Base-by-base conservation (phyloP, 768 basidiomycete species). In the Lactarius hatsudake region DNA sequence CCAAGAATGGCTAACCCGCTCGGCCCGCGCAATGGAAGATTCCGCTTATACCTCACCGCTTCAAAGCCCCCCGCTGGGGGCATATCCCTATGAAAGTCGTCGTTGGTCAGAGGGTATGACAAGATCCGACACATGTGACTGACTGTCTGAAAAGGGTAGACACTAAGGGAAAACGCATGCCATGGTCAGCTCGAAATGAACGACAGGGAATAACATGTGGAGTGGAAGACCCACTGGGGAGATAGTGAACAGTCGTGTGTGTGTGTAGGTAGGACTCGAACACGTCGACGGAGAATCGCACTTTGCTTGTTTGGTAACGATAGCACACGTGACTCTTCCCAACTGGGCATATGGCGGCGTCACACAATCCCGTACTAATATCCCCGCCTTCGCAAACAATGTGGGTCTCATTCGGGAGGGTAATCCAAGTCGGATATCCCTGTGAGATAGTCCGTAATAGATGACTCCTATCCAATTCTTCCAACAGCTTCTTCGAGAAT, bases 21-120 rank as follows among this genome's bases (percentile, higher is more conserved):
- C 62, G 93, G 94, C 2, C 93, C 93, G 66, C 91, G 86, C 75
- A 93, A 81, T 56, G 96, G 95, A 57, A 98, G 86, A 78, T 96
- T 96, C 72, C 96, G 91, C 78, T 94, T 96, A 85, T 98, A 99
- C 78, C 89, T 89, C 79, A 99, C 79, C 34, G 89, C 80, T 75
- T 93, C 94, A 79, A 96, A 99, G 2, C 96, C 96, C 69, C 94
- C 95, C 55, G 87, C 72, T 51, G 96, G 96, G 73, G 96, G 96
- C 87, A 99, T 90, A 75, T 99, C 96, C 79, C 96, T 97, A 79
- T 66, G 64, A 72, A 66, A 65, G 20, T 43, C 32, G 59, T 40
- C 48, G 54, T 67, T 65, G n/a, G 64, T 66, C 53, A 58, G 55
- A 66, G 60, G 64, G 66, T 69, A 73, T 66, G 63, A 69, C 66